These are phyloP conservation scores for Phaeosphaeria sp. DNA, from an alignment of 2,329 filamentous ascomycete genomes.

Conservation along the genomic window DNA sequence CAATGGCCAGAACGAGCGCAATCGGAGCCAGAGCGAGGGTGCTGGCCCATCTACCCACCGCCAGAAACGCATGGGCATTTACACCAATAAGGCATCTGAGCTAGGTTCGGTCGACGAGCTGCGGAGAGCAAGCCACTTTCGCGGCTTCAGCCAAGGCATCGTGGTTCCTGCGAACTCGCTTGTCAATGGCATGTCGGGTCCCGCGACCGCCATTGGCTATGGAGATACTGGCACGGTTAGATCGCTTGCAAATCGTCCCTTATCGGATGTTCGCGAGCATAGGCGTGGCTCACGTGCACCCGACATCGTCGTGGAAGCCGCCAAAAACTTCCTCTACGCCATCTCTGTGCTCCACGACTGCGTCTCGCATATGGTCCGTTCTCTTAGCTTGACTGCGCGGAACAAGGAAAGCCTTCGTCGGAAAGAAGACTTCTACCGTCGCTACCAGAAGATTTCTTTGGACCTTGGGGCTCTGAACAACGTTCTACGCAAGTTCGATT, in stretches of 20 bases:
- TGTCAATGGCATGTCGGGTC: conserved; percentile 38
- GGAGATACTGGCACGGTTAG: conserved; percentile 44
- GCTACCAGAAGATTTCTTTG: conserved; percentile 62
- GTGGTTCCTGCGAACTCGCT: conserved; percentile 41
- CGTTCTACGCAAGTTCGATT: conserved; percentile 58
- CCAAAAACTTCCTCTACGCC: conserved; percentile 62
- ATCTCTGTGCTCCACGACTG: conserved; percentile 57
- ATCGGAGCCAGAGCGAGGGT: conserved; percentile 68
- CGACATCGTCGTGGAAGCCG: conserved; percentile 61
- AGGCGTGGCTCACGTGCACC: conserved; percentile 55
- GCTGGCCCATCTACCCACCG: conserved; percentile 59
- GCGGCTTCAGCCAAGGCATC: conserved; percentile 65
- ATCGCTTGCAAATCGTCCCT: conserved; percentile 53
- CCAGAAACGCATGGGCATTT: conserved; percentile 66
- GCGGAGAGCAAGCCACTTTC: conserved; percentile 60
- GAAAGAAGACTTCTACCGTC: conserved; percentile 57
- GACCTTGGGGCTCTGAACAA: conserved; percentile 64
- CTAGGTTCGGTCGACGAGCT: conserved; percentile 61
- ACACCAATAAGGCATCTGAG: conserved; percentile 63
- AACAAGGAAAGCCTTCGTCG: conserved; percentile 52
- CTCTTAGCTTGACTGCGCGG: conserved; percentile 46
- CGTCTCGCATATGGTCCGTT: conserved; percentile 44
- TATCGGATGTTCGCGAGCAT: conserved; percentile 65
- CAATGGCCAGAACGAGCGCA: conserved; percentile 69
- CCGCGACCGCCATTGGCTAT: conserved; percentile 41